These are phyloP conservation scores for Nitzschia sp. DNA, from an alignment of 108 stramenopile genomes.

Conservation along the genomic window DNA sequence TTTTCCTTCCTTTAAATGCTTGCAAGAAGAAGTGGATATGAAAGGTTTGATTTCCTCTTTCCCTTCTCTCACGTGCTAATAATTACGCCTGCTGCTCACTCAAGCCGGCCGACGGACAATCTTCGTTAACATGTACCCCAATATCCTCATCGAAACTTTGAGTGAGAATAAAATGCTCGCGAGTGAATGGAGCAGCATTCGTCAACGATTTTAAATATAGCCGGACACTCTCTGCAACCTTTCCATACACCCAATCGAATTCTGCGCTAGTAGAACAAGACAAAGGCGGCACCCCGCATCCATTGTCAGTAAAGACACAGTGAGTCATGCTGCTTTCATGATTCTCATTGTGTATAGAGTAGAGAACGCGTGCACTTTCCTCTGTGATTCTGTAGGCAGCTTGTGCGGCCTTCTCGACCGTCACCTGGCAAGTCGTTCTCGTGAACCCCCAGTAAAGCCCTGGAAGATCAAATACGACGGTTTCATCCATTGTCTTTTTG, in stretches of 20 bases:
- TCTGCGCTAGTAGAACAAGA: background rate
- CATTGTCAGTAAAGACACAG: slow-evolving; percentile 35
- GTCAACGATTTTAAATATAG: slow-evolving; percentile 19
- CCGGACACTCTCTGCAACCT: slow-evolving; percentile 20
- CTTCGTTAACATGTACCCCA: background rate
- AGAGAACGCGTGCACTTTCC: slow-evolving; percentile 18
- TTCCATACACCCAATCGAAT: slow-evolving; percentile 19
- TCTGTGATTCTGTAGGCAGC: slow-evolving; percentile 11
- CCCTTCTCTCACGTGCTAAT: too few relatives aligned
- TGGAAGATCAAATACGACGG: background rate
- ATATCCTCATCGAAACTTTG: background rate
- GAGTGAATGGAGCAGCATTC: background rate
- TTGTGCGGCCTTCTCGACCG: slow-evolving; percentile 23
- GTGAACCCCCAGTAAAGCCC: slow-evolving; percentile 31
- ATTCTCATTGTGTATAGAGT: slow-evolving; percentile 15
- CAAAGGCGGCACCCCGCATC: slow-evolving; percentile 21
- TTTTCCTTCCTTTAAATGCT: too few relatives aligned
- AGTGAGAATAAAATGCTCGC: background rate
- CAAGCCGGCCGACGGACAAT: too few relatives aligned
- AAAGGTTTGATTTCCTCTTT: too few relatives aligned
- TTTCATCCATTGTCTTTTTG: background rate
- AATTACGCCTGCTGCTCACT: too few relatives aligned
- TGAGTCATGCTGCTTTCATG: slow-evolving; percentile 11
- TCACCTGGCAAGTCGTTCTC: slow-evolving; percentile 29
- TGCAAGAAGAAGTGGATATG: too few relatives aligned